Evolutionary conservation across 2,329 filamentous ascomycete genomes (phyloP), one percentile per base, ranked within the genome.

Genomic region (Meredithiella fracta): DNA sequence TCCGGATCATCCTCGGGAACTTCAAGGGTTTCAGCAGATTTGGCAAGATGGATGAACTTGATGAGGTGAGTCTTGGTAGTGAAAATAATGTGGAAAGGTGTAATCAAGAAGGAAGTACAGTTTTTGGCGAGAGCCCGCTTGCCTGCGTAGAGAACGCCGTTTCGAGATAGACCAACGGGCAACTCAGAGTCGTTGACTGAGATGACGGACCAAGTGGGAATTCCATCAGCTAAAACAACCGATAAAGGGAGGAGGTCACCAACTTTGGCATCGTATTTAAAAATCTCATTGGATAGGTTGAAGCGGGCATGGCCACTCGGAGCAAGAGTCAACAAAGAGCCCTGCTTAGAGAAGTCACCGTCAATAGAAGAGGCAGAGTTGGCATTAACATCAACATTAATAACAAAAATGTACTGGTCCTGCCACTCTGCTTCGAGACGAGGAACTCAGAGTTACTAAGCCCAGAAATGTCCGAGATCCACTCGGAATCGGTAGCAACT

Each of bases 41-140:
- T 70, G 2, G 79, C 75, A 51, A 97, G 70, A 67, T 98, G 91
- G 14, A 96, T 83, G 67, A 96, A 96, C 67, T 98, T 98, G 60
- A 98, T 74, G 2, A 96, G 74, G 66, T 97, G 90, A 61, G 89
- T 89, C 59, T 83, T 89, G 0, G 92, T 98, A 0, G 92, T 98
- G 64, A 91, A 89, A 58, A 97, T 80, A 14, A 98, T 73, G 70
- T 97, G 91, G 20, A 81, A 79, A 0, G 82, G 74, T 0, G 91
- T 95, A 25, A 90, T 70, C 4, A 89, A 67, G 63, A 95, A 97
- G 0, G 92, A 98, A 0, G 91, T 97, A 67, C 89, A 95, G 62
- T 92, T 94, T 67, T 86, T 88, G 14, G 83, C 79, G 47, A 96
- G 71, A 3, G 85, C 72, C 15, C 76, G 79, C 2, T 82, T 80